Evolutionary conservation across 345 rosid genomes (phyloP).

Genomic region (Carallia brachiata): DNA sequence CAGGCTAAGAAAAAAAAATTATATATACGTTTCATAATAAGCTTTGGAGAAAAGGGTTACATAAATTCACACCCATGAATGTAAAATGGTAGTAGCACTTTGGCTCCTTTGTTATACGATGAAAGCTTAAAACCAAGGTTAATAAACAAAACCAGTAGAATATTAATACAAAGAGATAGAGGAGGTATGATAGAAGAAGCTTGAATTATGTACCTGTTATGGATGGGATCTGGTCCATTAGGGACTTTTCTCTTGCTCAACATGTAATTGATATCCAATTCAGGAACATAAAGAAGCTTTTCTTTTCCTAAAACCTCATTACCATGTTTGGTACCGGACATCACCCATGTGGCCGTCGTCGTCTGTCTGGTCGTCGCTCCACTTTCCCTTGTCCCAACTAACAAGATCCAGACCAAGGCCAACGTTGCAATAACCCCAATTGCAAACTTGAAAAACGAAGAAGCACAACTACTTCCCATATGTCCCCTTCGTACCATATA

Average conservation of each 20-base stretch:
- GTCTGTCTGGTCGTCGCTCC: constrained; percentile 20
- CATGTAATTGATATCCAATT: constrained; percentile 51
- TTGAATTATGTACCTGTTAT: constrained; percentile 61
- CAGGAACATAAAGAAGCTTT: constrained; percentile 27
- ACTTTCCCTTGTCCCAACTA: constrained; percentile 27
- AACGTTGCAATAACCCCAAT: constrained; percentile 26
- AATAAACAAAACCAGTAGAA: no score
- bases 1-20: no score
- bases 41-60: no score
- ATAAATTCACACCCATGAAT: no score
- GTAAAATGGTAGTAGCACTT: no score
- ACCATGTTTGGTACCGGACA: constrained; percentile 1
- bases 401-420: constrained; percentile 36
- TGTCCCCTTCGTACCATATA: constrained; percentile 5
- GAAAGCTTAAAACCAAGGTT: no score
- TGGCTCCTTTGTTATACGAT: no score
- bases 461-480: constrained; percentile 12
- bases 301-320: constrained; percentile 18
- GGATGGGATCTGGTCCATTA: constrained; percentile 95
- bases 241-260: constrained; percentile 83
- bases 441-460: constrained; percentile 16
- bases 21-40: no score
- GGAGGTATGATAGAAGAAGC: background rate
- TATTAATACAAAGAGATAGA: no score
- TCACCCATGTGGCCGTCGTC: background rate